Base-by-base conservation (phyloP, 31 red algal genomes). In the Endocladia muricata region DNA sequence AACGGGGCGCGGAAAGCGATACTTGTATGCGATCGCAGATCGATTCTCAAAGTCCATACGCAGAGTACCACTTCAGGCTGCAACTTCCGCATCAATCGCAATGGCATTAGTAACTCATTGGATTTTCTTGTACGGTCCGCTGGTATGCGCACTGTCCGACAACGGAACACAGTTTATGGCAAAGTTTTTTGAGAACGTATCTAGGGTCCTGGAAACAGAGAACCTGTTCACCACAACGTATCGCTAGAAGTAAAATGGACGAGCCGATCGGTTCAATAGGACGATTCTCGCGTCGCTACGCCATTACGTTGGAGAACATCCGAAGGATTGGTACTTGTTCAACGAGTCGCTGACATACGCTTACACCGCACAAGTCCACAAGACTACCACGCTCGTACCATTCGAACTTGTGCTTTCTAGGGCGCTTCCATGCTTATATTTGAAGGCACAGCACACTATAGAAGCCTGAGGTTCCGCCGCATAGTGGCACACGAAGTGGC, bases 111-210 rank as follows among this genome's bases (percentile, higher is more conserved):
- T 9, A 17, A 3, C 3, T 6, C 22, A 74, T 58, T 74, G 70
- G 70, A 34, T 74, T 9, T 52, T 57, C 70, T 11, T 35, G 15
- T 77, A 77, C 32, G 73, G 31, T 7, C 15, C 55, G 26, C 73
- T 55, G 34, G 4, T 8, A 11, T 15, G 5, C 29, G 4, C 62
- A n/a, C 55, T 77, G 4, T 77, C 47, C 8, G 73, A 77, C 55
- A 61, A 61, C 30, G 55, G 73, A 3, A 17, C 73, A 21, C 73
- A 77, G 30, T 63, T 77, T 34, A 26, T 13, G 22, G 55, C 73
- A 11, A 58, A 61, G 73, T 63, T 61, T n/a, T 77, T 73, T 51
- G 41, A 73, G 47, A 49, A 49, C 44, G 19, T 49, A 13, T 49
- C 11, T 49, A 8, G 44, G 44, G 19, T 49, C 19, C 19, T 49